Evolutionary conservation across 1,284 basidiomycete genomes (phyloP), one percentile per base, ranked within the genome.

Genomic region (Ceratobasidium sp.): DNA sequence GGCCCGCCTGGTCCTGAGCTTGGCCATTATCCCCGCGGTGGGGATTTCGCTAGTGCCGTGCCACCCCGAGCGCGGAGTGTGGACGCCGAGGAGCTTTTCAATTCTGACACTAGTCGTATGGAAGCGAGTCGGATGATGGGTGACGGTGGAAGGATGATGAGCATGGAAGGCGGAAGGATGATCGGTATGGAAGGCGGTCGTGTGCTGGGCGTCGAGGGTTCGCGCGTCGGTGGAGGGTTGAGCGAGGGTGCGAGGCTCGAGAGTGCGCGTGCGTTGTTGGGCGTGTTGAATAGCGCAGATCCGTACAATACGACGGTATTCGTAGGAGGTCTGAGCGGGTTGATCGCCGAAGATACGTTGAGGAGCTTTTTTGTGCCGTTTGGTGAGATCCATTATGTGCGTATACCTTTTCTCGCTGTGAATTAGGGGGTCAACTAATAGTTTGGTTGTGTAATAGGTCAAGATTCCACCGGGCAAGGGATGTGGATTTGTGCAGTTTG

Each of bases 401-500:
- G 89, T 84, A 67, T 81, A 82, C 56, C 70, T 54, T 12, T 69
- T 65, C 28, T 50, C 15, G 15, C 33, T 33, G 33, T 33, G 33
- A 33, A 4, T 33, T 33, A 33, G 33, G 33, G 33, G 33, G 33
- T 33, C 33, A 33, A 65, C 62, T 65, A 26, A 48, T 66, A 12
- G 28, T 56, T 40, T 69, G 1, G 33, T 38, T 15, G 64, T 38
- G 33, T 42, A 0, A 38, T 28, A 95, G 93, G 95, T 97, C 83
- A 98, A 98, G 86, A 96, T 98, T 7, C 96, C 96, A 2, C 93
- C 95, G 38, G 96, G 95, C 67, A 98, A 98, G 83, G 95, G 96
- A 79, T 98, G 96, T 82, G 96, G 96, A 0, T 98, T 98, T 82
- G 96, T 98, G 40, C 96, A 97, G 85, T 98, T 96, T 82, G 94